Evolutionary conservation across 2,329 filamentous ascomycete species (phyloP).

Genomic region (Orbilia brochopaga): DNA sequence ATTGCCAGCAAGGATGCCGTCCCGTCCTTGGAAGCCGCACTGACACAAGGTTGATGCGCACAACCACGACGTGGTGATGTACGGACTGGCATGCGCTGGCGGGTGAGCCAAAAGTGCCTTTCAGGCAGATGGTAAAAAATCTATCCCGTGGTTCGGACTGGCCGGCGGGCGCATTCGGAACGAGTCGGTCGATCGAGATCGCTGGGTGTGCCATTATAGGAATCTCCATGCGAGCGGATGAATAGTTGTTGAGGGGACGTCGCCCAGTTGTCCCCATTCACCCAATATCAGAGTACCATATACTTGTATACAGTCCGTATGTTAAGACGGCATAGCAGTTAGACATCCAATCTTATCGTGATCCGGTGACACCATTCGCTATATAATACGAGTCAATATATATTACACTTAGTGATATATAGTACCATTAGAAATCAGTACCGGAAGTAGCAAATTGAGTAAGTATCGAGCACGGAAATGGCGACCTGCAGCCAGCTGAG

Average conservation of each 20-base stretch:
- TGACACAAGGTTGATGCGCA: too few relatives aligned
- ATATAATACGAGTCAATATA: background rate
- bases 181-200: slow-evolving; percentile 1
- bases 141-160: background rate
- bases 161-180: background rate
- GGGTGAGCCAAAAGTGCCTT: background rate
- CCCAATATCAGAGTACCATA: background rate
- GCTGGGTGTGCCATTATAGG: slow-evolving; percentile 15
- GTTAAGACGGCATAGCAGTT: background rate
- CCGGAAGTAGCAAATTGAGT: background rate
- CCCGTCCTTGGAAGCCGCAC: slow-evolving; percentile 9
- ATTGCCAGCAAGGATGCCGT: slow-evolving; percentile 35
- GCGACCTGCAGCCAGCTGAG: slow-evolving; percentile 11
- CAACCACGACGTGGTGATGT: background rate
- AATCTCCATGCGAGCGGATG: slow-evolving; percentile 35
- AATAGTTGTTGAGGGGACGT: slow-evolving; percentile 14
- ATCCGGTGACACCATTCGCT: slow-evolving; percentile 29
- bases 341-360: slow-evolving; percentile 31
- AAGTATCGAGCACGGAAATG: background rate
- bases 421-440: background rate
- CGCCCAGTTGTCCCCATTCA: background rate
- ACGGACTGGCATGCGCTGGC: background rate
- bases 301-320: background rate
- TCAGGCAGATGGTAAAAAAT: background rate
- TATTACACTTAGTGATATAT: background rate